phyloP scores from a whole-genome alignment of 176 grass and related monocot species.

The Triticum aestivum region DNA sequence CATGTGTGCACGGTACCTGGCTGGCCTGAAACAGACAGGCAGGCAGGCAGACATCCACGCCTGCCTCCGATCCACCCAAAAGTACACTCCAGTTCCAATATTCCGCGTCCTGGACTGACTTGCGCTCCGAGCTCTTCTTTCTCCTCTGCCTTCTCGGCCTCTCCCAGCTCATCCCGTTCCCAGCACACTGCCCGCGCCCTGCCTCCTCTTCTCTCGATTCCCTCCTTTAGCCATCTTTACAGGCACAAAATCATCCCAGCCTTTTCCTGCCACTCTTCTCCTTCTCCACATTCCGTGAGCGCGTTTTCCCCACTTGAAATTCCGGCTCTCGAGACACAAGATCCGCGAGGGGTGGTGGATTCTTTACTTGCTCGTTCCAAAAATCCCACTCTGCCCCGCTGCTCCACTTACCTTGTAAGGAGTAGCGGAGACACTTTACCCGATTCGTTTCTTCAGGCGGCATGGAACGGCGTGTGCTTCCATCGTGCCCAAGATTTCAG shows the following conservation, averaged over 20 bases:
- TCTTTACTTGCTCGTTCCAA: constrained; percentile 22
- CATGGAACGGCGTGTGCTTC: neutral
- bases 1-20: neutral
- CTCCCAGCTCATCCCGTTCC: constrained; percentile 1
- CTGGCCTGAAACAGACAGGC: neutral
- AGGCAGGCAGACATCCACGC: neutral
- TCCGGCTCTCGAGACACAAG: neutral
- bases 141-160: neutral
- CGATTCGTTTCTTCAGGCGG: constrained; percentile 30
- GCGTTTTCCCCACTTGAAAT: neutral
- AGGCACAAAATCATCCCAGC: neutral
- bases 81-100: constrained; percentile 2
- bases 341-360: neutral
- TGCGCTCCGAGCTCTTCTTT: neutral
- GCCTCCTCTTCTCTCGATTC: neutral
- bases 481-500: constrained; percentile 13
- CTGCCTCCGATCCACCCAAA: neutral
- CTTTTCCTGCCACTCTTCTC: neutral
- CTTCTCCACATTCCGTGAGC: neutral
- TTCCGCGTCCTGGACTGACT: constrained; percentile 17
- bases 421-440: neutral
- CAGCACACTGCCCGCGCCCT: neutral
- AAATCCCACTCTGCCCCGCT: neutral
- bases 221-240: neutral
- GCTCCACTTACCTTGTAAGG: neutral